Base-by-base conservation (phyloP, 2,329 filamentous ascomycete species). In the Teratosphaeria pseudoeucalypti region DNA sequence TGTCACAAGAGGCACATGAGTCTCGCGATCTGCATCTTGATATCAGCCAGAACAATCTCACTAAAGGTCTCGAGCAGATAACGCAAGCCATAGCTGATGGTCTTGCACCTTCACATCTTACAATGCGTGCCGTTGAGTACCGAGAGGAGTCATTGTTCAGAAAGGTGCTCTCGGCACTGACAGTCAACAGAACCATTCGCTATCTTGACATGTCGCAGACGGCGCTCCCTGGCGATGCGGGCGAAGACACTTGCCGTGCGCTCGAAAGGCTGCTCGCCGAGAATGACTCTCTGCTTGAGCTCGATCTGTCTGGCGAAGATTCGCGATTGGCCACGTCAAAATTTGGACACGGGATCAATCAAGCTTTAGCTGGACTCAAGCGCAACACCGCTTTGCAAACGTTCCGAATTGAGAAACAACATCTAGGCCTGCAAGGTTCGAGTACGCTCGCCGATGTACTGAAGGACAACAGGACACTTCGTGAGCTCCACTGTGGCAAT, bases 261-360 rank as follows among this genome's bases (percentile, higher is more conserved):
- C 71, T 89, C 58, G 81, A 84, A 62, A 71, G 78, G 56, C 81
- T 89, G 73, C 86, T 89, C 65, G 82, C 84, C 37, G 80, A 86
- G 57, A 89, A 89, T 62, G 77, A 78, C n/a, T 84, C 82, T 0
- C 74, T 89, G 2, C 78, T 85, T 64, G 84, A 85, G 68, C 74
- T 89, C 12, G 84, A 89, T 68, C 85, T 89, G 53, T 88, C 85
- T 29, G 86, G 86, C 9, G 86, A 89, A 66, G 84, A 86, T 64
- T 86, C 86, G 6, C 82, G 87, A 65, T 72, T 89, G n/a, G 86
- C 89, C 66, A 84, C 84, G 3, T 85, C 85, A 2, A 81, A 85
- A 55, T 83, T 89, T 62, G 86, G 86, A 16, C 83, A 85, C 58
- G 85, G 86, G 2, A 78, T 89, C 61, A 88, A 87, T 65, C 77